Conservation (phyloP, 345 rosid genomes). For the Trapa incisa region DNA sequence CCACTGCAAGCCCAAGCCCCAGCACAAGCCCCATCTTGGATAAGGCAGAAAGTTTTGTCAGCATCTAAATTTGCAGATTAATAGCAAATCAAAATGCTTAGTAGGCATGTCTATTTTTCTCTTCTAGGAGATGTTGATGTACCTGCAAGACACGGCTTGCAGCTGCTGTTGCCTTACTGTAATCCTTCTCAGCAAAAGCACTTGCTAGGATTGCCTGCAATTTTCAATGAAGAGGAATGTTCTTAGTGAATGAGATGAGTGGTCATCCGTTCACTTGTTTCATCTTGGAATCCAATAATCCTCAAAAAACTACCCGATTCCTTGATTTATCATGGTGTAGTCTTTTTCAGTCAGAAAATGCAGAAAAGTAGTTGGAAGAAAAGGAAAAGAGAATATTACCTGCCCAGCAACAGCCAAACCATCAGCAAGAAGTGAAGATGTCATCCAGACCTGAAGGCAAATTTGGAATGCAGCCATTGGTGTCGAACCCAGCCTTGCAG, state of each 20-base stretch:
- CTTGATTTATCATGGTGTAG: no score
- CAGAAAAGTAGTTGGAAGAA: not conserved
- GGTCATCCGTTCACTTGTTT: no score
- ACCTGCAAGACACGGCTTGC: constrained; percentile 78
- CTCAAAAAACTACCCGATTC: no score
- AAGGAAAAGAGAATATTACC: constrained; percentile 25
- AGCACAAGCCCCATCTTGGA: constrained; percentile 71
- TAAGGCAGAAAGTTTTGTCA: not conserved
- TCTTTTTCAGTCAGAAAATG: no score
- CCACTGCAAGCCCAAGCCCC: constrained; percentile 62
- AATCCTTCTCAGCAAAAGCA: constrained; percentile 78
- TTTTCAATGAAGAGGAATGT: not conserved
- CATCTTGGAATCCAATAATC: no score
- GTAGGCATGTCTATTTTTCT: not conserved
- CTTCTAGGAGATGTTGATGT: not conserved
- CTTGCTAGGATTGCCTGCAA: constrained; percentile 74
- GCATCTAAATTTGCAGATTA: not conserved
- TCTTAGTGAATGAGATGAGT: no score
- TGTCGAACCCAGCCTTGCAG: constrained; percentile 64
- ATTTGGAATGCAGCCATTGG: constrained; percentile 92
- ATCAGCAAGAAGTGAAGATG: constrained; percentile 92
- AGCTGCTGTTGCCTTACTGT: constrained; percentile 47
- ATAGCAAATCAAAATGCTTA: not conserved
- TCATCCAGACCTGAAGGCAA: constrained; percentile 91
- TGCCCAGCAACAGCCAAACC: constrained; percentile 97